Evolutionary conservation across 768 basidiomycete genomes (phyloP), one percentile per base, ranked within the genome.

Genomic region (Boletus edulis): DNA sequence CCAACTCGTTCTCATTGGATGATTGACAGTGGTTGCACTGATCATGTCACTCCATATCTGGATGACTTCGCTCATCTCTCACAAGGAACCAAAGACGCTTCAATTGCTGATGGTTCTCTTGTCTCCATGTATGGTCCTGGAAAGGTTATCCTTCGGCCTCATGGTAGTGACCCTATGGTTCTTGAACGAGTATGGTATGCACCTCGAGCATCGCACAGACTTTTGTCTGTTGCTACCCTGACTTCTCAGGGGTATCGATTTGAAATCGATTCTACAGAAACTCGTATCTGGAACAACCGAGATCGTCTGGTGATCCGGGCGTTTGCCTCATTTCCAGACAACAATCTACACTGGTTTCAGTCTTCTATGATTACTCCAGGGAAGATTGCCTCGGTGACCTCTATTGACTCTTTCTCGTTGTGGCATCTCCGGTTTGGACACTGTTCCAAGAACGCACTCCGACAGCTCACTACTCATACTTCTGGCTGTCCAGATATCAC

Each of bases 401-500:
- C 34, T 5, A 14, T 14, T 14, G n/a, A 39, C 10, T 6, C 3
- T 10, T 39, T 17, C 8, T n/a, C 4, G 5, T 18, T 39, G n/a
- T 39, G n/a, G 38, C n/a, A 39, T 3, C n/a, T 14, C 7, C 1
- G 6, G 2, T 9, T 39, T 39, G 38, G 17, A 18, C 38, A 39
- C 2, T 17, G 17, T 4, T 39, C 38, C 3, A 39, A 8, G 15
- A 39, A 39, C 5, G 38, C 38, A 9, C 38, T 39, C 5, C 3
- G 1, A 0, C 15, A 39, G 4, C 38, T 39, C 14, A 17, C 22
- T 17, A 0, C 0, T 37, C 9, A 39, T 5, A 14, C n/a, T 3
- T 17, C 7, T 0, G 38, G n/a, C 1, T 39, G 7, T 39, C 38
- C n/a, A 0, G 8, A 8, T 2, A 8, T 29, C 0, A 1, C 1